Evolutionary conservation across 352 stramenopile species (phyloP).

Genomic region (Globisporangium nagaii): DNA sequence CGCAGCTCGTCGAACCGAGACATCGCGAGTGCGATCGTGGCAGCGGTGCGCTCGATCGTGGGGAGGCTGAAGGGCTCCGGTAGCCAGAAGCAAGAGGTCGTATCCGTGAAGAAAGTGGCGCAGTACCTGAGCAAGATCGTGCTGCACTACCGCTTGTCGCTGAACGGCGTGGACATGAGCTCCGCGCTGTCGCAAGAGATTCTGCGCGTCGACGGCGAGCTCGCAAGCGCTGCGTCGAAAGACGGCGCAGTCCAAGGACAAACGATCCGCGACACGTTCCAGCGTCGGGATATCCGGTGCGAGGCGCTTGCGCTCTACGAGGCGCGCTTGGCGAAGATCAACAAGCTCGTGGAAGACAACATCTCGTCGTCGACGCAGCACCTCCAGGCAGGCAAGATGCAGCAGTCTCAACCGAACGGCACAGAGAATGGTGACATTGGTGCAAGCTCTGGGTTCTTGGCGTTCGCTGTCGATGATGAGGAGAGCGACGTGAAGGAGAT

Average conservation of each 20-base stretch:
- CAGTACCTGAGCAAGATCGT: conserved; percentile 50
- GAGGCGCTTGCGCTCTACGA: conserved; percentile 57
- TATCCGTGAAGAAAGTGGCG: conserved; percentile 22
- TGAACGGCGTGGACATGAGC: conserved; percentile 34
- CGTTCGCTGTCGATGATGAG: conserved; percentile 9
- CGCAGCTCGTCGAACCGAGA: conserved; percentile 20
- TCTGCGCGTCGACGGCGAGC: conserved; percentile 39
- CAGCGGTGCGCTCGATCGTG: conserved; percentile 29
- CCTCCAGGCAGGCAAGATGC: conserved; percentile 12
- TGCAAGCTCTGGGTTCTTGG: background rate
- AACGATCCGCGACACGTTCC: conserved; percentile 74
- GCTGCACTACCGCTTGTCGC: conserved; percentile 34
- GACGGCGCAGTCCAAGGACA: conserved; percentile 61
- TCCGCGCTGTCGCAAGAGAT: conserved; percentile 45
- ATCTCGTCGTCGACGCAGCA: conserved; percentile 32
- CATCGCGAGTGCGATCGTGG: conserved; percentile 40
- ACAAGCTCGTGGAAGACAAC: conserved; percentile 32
- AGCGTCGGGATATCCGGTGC: conserved; percentile 66
- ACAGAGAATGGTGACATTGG: background rate
- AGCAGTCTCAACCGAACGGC: background rate
- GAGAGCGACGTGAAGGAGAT: conserved; percentile 13
- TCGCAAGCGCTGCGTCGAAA: conserved; percentile 27
- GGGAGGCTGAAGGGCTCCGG: conserved; percentile 11
- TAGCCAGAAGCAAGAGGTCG: conserved; percentile 10
- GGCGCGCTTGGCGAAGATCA: conserved; percentile 29